Percentiles rank a stretch among this genome's conserved stretches.
These are phyloP conservation scores for Saprolegnia parasitica DNA, from an alignment of 352 stramenopile species.

Conservation along the genomic window DNA sequence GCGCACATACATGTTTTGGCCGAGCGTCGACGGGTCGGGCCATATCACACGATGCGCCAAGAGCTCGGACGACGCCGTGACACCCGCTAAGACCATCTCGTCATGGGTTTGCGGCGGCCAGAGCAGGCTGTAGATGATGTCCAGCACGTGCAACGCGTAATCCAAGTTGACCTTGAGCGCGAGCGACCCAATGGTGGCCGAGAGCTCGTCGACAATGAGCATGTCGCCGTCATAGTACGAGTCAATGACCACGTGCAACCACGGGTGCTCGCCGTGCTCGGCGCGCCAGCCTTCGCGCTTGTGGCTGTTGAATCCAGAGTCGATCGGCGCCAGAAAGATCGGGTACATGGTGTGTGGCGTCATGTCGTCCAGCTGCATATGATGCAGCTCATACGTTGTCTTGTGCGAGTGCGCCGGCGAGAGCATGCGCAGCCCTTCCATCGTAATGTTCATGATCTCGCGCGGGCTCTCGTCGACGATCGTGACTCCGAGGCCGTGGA, in stretches of 20 bases:
- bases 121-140: slow-evolving; percentile 64
- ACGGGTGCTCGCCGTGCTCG: slow-evolving; percentile 65
- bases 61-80: background rate
- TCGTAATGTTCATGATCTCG: slow-evolving; percentile 82
- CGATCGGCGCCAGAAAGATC: slow-evolving; percentile 67
- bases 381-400: slow-evolving; percentile 48
- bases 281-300: slow-evolving; percentile 80
- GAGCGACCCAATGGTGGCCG: slow-evolving; percentile 63
- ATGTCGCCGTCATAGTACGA: slow-evolving; percentile 63
- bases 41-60: background rate
- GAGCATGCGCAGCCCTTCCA: slow-evolving; percentile 72
- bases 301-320: slow-evolving; percentile 84
- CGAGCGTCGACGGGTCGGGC: slow-evolving; percentile 18
- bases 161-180: slow-evolving; percentile 75
- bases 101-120: slow-evolving; percentile 24
- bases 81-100: slow-evolving; percentile 9
- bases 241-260: slow-evolving; percentile 61
- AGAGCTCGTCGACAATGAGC: slow-evolving; percentile 73
- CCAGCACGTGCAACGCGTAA: slow-evolving; percentile 65
- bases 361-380: slow-evolving; percentile 87
- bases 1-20: slow-evolving; percentile 69
- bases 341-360: slow-evolving; percentile 61
- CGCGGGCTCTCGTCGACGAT: slow-evolving; percentile 70
- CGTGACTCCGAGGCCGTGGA: slow-evolving; percentile 73
- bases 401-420: slow-evolving; percentile 16